Base-by-base conservation (phyloP, 140 eudicot species). In the Stevia rebaudiana region DNA sequence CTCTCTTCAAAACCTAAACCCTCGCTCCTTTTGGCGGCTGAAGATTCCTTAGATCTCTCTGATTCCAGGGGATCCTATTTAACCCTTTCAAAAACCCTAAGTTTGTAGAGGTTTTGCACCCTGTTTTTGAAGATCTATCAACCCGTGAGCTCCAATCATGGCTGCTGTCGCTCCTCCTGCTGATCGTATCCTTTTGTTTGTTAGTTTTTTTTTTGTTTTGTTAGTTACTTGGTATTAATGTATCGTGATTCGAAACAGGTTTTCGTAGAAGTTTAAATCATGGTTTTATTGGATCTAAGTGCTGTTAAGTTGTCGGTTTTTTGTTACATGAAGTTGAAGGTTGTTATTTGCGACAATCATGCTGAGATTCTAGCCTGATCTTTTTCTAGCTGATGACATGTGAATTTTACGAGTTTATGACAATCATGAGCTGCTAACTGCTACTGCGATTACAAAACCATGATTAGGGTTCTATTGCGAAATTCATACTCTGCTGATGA, bases 101-200 rank as follows among this genome's bases (percentile, higher is more conserved):
- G 8, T 1, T 15, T 48, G n/a, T 31, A 13, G 41, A 66, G 66
- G 68, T 37, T 71, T 44, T 42, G 13, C 46, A 30, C 24, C 53
- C 11, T 9, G 37, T 55, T 47, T 57, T 65, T 49, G 66, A 52
- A 62, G 79, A 65, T 71, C 79, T 48, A 48, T 63, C 63, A 3
- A 51, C 74, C 74, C 59, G 13, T 21, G 42, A 63, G 42, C 19
- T 72, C 65, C 4, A 52, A 33, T 57, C 78, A 85, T 85, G 94
- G 89, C 94, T 16, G 56, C 86, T 49, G 82, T 82, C 73, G 76
- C 84, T 75, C 77, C 87, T 43, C 71, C 85, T 37, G 75, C 86
- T 63, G 94, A 85, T 82, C 94, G 94, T 85, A 85, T 85, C 89
- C 94, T 85, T 9, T 0, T 28, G 4, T 33, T 13, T 9, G 1